phyloP scores from a whole-genome alignment of 257 asterid genomes.

The Coffea eugenioides region DNA sequence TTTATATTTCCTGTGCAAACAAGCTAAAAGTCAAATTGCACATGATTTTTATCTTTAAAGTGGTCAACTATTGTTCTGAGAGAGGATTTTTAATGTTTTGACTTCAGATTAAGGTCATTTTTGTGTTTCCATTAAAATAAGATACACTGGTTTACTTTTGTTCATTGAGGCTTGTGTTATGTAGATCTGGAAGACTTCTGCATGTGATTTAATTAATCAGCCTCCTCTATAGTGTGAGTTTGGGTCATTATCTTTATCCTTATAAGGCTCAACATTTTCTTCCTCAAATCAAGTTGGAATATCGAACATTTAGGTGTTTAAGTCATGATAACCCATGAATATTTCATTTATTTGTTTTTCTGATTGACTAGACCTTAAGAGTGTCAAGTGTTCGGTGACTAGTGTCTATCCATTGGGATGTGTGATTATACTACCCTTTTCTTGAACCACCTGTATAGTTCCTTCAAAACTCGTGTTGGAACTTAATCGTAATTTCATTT shows the following conservation, averaged over 20 bases:
- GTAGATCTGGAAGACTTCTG: neutral
- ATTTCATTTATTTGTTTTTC: neutral
- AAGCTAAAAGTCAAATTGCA: neutral
- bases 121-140: neutral
- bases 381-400: neutral
- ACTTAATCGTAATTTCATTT: neutral
- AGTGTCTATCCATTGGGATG: neutral
- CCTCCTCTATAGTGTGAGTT: neutral
- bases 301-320: neutral
- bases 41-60: neutral
- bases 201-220: neutral
- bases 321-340: neutral
- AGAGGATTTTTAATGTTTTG: neutral
- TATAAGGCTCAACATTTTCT: no score
- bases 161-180: neutral
- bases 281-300: neutral
- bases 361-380: neutral
- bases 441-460: neutral
- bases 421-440: neutral
- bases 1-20: neutral
- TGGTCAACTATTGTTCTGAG: neutral
- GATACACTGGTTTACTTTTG: neutral
- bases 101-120: neutral
- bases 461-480: neutral
- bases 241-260: neutral